Evolutionary conservation across 257 asterid genomes (phyloP).

Genomic region (Cordia subcordata): DNA sequence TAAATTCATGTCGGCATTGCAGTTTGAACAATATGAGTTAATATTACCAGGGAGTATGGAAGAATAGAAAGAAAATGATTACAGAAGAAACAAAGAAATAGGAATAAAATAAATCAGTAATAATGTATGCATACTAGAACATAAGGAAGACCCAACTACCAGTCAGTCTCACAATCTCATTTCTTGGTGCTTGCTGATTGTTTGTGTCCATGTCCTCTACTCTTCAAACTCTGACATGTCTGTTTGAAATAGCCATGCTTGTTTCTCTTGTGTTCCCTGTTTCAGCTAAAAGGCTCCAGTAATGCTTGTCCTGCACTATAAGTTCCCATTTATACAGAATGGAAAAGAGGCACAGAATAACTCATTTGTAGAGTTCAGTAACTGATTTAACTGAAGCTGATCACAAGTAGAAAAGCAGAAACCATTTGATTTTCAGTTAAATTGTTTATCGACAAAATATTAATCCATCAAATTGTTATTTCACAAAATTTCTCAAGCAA

Average conservation of each 20-base stretch:
- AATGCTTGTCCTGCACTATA: slow-evolving; percentile 15
- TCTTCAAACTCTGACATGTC: slow-evolving; percentile 15
- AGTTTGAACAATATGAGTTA: no score
- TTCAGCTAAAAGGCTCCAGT: slow-evolving; percentile 7
- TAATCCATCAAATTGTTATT: no score
- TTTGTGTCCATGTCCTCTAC: slow-evolving; percentile 25
- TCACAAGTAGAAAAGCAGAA: background rate
- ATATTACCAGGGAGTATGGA: no score
- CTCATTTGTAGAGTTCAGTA: background rate
- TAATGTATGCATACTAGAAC: slow-evolving; percentile 60
- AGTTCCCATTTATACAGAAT: no score
- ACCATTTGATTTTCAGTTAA: background rate
- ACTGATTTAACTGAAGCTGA: background rate
- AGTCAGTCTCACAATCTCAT: slow-evolving; percentile 35
- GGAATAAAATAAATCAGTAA: background rate
- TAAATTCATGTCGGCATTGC: no score
- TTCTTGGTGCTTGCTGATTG: slow-evolving; percentile 22
- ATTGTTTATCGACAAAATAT: no score
- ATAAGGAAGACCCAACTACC: slow-evolving; percentile 86
- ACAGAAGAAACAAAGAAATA: background rate
- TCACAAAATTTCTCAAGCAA: no score
- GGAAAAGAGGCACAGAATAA: no score
- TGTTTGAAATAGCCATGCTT: slow-evolving; percentile 17
- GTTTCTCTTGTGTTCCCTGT: slow-evolving; percentile 26
- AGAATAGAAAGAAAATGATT: background rate